Percentiles rank a stretch among this genome's conserved stretches.
These are phyloP conservation scores for Fusarium sp. DNA, from an alignment of 2,329 filamentous ascomycete species.

Conservation along the genomic window DNA sequence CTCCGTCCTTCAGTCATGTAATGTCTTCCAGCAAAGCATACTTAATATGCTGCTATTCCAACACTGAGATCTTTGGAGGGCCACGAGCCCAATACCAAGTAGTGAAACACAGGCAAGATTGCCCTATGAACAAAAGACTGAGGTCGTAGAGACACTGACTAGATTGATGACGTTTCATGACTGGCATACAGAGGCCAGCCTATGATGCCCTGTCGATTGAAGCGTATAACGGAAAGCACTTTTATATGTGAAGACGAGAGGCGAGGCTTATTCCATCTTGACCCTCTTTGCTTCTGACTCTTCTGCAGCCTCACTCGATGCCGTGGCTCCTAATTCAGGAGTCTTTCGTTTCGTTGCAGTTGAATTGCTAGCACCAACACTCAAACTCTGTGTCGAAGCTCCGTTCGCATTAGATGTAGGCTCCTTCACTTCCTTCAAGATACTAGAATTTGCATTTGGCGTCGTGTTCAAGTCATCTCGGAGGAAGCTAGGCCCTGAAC, in stretches of 20 bases:
- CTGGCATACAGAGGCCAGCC: constrained; percentile 36
- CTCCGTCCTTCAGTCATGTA: constrained; percentile 6
- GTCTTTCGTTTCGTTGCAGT: constrained; percentile 65
- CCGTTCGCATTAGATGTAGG: constrained; percentile 16
- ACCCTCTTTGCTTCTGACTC: constrained; percentile 63
- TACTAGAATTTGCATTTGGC: constrained; percentile 27
- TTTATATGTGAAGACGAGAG: constrained; percentile 9
- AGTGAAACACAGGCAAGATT: constrained; percentile 24
- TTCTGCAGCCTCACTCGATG: constrained; percentile 56
- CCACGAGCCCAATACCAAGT: constrained; percentile 22
- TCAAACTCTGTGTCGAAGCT: constrained; percentile 32
- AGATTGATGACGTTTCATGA: constrained; percentile 17
- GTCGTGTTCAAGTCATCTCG: constrained; percentile 58
- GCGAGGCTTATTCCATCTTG: constrained; percentile 58
- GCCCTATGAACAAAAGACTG: constrained; percentile 20
- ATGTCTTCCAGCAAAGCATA: not conserved
- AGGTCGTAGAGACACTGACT: constrained; percentile 1
- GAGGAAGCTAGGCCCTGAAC: constrained; percentile 71
- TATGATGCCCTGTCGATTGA: constrained; percentile 20
- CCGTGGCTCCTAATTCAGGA: constrained; percentile 60
- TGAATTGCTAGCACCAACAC: constrained; percentile 34
- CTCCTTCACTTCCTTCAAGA: constrained; percentile 16
- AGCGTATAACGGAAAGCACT: constrained; percentile 23
- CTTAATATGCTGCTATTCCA: constrained; percentile 9
- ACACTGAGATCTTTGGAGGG: constrained; percentile 5